These are phyloP conservation scores for Nakazawaea wickerhamii DNA, from an alignment of 805 yeast genomes.

Conservation along the genomic window DNA sequence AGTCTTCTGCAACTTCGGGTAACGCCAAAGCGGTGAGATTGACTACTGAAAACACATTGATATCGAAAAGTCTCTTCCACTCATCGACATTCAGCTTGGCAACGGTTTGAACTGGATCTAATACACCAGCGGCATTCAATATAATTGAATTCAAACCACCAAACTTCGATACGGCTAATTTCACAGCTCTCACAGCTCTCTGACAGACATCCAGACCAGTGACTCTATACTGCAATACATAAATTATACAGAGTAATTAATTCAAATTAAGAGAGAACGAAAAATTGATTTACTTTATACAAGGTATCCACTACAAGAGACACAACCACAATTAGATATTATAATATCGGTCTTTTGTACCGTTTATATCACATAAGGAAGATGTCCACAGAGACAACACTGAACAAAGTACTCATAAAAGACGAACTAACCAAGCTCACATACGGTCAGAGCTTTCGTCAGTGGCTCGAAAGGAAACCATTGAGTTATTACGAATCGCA, in stretches of 20 bases:
- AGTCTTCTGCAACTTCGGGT: constrained; percentile 49
- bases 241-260: no score
- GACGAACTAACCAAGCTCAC: no score
- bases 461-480: constrained; percentile 22
- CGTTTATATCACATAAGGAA: no score
- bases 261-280: no score
- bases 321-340: no score
- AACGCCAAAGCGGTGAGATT: constrained; percentile 48
- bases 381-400: no score
- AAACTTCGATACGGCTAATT: constrained; percentile 39
- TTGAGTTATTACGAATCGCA: constrained; percentile 27
- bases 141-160: constrained; percentile 60
- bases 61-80: constrained; percentile 65
- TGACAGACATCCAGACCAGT: no score
- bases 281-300: no score
- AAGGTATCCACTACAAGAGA: no score
- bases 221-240: no score
- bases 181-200: constrained; percentile 35
- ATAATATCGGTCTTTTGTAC: no score
- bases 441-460: constrained; percentile 21
- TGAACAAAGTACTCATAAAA: no score
- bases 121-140: constrained; percentile 78
- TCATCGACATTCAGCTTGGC: constrained; percentile 44
- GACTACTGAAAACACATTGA: constrained; percentile 76
- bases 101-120: constrained; percentile 67